These are phyloP conservation scores for Kwoniella sp. DNA, from an alignment of 768 basidiomycete genomes.

Conservation along the genomic window DNA sequence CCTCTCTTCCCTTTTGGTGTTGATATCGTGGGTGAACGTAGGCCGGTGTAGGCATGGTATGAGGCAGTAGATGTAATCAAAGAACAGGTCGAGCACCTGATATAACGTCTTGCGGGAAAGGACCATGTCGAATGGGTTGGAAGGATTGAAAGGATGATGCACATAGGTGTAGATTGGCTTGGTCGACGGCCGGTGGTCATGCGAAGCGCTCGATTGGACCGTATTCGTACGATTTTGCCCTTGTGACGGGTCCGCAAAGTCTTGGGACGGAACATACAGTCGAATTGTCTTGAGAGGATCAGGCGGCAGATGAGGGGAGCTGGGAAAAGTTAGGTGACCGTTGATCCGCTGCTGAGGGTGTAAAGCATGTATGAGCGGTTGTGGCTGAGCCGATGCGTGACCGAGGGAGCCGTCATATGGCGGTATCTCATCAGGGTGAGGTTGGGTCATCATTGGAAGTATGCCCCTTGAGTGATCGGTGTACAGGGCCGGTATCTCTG, in stretches of 20 bases:
- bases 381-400: too few relatives aligned
- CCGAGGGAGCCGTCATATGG: too few relatives aligned
- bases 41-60: constrained; percentile 89
- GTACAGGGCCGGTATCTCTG: too few relatives aligned
- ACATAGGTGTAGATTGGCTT: constrained; percentile 58
- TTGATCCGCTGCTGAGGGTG: too few relatives aligned
- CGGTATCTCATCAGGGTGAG: too few relatives aligned
- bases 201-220: not conserved
- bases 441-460: too few relatives aligned
- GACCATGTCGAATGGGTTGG: constrained; percentile 72
- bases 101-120: constrained; percentile 75
- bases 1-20: constrained; percentile 70
- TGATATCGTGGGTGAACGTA: constrained; percentile 85
- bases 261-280: too few relatives aligned
- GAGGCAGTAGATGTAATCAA: constrained; percentile 87
- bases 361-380: too few relatives aligned
- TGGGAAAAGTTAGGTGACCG: too few relatives aligned
- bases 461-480: too few relatives aligned
- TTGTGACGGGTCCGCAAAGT: constrained; percentile 6
- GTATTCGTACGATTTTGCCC: not conserved
- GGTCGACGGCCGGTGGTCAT: too few relatives aligned
- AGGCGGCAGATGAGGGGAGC: not conserved
- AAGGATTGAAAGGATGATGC: constrained; percentile 60
- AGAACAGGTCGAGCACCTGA: constrained; percentile 80
- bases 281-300: not conserved